A percentile compares a stretch with the other conserved stretches of the same genome.
Conservation (phyloP, 495 filamentous ascomycete species). For the Penicillium salamii region DNA sequence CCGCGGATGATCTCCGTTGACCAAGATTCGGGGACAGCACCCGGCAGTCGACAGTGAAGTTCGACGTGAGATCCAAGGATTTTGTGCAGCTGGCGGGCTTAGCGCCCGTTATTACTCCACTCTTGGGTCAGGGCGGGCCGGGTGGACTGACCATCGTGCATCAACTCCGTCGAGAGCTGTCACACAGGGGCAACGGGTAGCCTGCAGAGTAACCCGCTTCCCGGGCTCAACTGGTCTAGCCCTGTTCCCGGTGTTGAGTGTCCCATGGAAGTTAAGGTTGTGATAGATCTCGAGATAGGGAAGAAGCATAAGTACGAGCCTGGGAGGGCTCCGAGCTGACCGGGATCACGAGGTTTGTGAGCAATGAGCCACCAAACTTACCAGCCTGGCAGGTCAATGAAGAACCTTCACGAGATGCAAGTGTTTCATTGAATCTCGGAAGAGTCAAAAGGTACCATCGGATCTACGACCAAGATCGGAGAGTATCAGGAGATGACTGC, state of each 20-base stretch:
- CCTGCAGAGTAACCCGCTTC: slow-evolving; percentile 1
- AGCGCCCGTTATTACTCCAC: slow-evolving; percentile 3
- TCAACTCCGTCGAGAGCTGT: neutral
- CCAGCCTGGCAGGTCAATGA: neutral
- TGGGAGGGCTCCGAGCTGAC: too few species aligned
- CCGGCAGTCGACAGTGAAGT: slow-evolving; percentile 15
- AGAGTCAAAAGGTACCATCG: neutral
- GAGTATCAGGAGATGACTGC: neutral
- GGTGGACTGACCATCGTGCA: slow-evolving; percentile 11
- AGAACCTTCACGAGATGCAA: neutral
- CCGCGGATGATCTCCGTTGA: slow-evolving; percentile 13
- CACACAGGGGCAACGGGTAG: slow-evolving; percentile 5
- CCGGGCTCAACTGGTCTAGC: neutral
- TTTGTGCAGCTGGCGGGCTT: slow-evolving; percentile 3
- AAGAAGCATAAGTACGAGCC: neutral
- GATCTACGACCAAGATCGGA: neutral
- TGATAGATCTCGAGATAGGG: neutral
- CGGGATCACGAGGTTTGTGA: neutral
- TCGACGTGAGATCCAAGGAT: slow-evolving; percentile 9
- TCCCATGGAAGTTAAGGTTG: neutral
- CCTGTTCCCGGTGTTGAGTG: neutral
- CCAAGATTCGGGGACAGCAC: slow-evolving; percentile 8
- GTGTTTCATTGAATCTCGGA: neutral
- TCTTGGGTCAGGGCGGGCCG: slow-evolving; percentile 6
- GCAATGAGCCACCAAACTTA: neutral